Evolutionary conservation across 805 yeast species (phyloP), one percentile per base, ranked within the genome.

Genomic region (Jamesozyma gamospora): DNA sequence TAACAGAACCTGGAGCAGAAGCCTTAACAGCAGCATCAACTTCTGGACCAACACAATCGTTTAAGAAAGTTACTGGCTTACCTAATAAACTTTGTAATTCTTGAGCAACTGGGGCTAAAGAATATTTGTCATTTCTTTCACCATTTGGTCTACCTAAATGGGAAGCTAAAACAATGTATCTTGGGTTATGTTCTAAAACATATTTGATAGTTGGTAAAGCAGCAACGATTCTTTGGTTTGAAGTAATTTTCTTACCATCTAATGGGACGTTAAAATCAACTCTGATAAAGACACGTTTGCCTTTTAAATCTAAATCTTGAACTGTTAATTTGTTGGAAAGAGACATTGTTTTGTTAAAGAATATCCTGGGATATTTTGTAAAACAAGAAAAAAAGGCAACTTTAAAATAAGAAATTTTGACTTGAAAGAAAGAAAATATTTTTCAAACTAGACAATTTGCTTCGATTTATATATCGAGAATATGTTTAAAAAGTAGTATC

Each of bases 141-240:
- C 98, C 98, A 65, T 90, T 90, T 67, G 98, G 98, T 74, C 98
- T 86, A 62, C 98, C 98, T 65, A 90, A 75, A 67, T 90, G 98
- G 44, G 96, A 88, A 51, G 96, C 96, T 55, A 90, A 77, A 52
- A 92, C 72, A 52, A 90, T 79, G 52, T 78, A 84, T 75, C 82
- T 85, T 62, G 98, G 95, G 59, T 82, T 75, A 53, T 90, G 81
- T 62, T 84, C 88, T 63, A 82, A 71, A 40, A 92, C 96, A 65
- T 88, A 90, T 69, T 92, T 68, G 72, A 90, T 92, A 54, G 98
- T 88, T 66, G 98, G 98, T 57, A 92, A 71, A 53, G 98, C 98
- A 65, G 97, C 98, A 57, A 88, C 97, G 63, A 90, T 90, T 72
- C 98, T 82, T 74, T 90, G 97, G 74, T 92, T 92, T 79, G 94